Base-by-base conservation (phyloP, 441 rosid species). In the Euphorbia schlechtendalii region DNA sequence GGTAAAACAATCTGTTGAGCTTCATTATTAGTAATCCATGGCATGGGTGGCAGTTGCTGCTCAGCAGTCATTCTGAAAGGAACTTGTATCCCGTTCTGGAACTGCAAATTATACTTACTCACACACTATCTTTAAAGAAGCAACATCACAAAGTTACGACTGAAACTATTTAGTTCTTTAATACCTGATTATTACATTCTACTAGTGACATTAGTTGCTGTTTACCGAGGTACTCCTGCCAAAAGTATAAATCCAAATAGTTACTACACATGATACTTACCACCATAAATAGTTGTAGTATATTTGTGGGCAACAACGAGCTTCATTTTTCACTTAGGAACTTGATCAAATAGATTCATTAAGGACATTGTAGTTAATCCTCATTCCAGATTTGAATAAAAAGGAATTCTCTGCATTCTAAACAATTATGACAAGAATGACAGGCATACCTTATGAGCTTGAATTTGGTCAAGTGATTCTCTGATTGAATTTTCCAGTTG, bases 211-310 rank as follows among this genome's bases (percentile, higher is more conserved):
- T 68, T 56, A 86, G 76, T 67, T 85, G 84, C 70, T 75, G 85
- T 53, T 82, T 86, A 65, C 84, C 82, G 49, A 85, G 57, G 74
- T 82, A 78, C 73, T 87, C 92, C 96, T 89, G 84, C 36, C 68
- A 69, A 71, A 70, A 25, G n/a, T 32, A 61, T 53, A 56, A 21
- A 55, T 54, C 36, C 6, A 63, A 32, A 22, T 51, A 12, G 46
- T 69, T 22, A 62, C 40, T 15, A 34, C 2, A 24, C n/a, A n/a
- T n/a, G n/a, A n/a, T n/a, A n/a, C n/a, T n/a, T n/a, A n/a, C n/a
- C n/a, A n/a, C n/a, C n/a, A n/a, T n/a, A n/a, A n/a, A n/a, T n/a
- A n/a, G n/a, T n/a, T n/a, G n/a, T n/a, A n/a, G n/a, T n/a, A n/a
- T n/a, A n/a, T n/a, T n/a, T n/a, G n/a, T n/a, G n/a, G n/a, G n/a